Conservation (phyloP, 1,284 basidiomycete genomes). For the Puccinia polysora region DNA sequence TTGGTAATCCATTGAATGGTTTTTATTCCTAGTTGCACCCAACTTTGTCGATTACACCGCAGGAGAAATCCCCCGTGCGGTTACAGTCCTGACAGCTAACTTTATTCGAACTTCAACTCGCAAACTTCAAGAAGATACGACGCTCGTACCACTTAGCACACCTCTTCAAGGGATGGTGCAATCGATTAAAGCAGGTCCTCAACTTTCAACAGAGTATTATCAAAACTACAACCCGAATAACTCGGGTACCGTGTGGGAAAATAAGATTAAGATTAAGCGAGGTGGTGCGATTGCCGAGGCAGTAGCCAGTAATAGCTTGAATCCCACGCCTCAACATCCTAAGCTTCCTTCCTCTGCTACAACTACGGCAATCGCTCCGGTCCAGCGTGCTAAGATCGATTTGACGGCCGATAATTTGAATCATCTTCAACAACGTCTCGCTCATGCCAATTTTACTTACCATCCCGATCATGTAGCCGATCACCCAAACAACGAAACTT, state of each 20-base stretch:
- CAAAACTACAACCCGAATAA: not conserved
- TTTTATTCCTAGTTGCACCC: not conserved
- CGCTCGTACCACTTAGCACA: constrained; percentile 7
- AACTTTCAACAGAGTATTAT: not conserved
- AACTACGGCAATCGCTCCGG: not conserved
- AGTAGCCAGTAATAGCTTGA: constrained; percentile 17
- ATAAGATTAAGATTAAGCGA: constrained; percentile 20
- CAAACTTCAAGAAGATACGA: constrained; percentile 19
- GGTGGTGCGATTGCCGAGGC: constrained; percentile 24
- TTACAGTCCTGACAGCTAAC: not conserved
- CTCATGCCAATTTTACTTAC: not conserved
- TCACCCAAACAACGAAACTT: not conserved
- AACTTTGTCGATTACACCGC: constrained; percentile 17
- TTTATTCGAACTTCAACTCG: constrained; percentile 21
- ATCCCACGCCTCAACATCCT: no score
- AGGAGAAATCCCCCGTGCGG: constrained; percentile 3
- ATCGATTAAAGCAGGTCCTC: constrained; percentile 21
- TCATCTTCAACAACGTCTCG: not conserved
- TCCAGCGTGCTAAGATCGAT: not conserved
- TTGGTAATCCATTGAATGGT: not conserved
- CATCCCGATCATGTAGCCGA: constrained; percentile 11
- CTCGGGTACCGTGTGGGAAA: not conserved
- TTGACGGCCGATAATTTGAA: constrained; percentile 9
- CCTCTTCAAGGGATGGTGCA: constrained; percentile 17
- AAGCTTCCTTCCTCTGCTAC: no score